A percentile compares a stretch with the other conserved stretches of the same genome.
phyloP scores from a whole-genome alignment of 495 filamentous ascomycete genomes.

The Pseudevernia furfuracea region DNA sequence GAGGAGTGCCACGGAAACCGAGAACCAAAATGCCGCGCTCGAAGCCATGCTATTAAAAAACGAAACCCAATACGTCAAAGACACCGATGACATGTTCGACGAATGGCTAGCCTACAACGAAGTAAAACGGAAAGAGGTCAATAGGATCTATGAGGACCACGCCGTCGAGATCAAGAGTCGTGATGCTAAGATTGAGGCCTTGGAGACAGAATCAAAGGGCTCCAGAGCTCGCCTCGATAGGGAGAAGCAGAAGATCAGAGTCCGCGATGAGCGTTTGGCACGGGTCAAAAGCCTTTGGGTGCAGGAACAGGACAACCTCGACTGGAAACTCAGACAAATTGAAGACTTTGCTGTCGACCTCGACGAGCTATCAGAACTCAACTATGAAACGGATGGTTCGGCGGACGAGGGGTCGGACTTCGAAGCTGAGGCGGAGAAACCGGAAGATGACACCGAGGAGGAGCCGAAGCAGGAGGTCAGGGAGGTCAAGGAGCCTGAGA shows the following conservation, averaged over 20 bases:
- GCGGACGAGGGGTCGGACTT: neutral
- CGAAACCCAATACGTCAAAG: neutral
- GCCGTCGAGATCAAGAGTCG: neutral
- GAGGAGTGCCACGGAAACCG: neutral
- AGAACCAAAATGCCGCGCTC: neutral
- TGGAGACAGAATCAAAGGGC: neutral
- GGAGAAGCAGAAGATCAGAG: neutral
- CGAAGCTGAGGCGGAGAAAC: neutral
- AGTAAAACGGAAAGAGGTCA: neutral
- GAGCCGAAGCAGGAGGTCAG: neutral
- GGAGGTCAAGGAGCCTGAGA: neutral
- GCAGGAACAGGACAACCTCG: neutral
- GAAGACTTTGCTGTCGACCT: neutral
- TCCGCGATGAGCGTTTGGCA: neutral
- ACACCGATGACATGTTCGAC: slow-evolving; percentile 4
- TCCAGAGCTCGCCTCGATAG: neutral
- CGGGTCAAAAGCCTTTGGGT: neutral
- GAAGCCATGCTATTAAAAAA: neutral
- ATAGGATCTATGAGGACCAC: neutral
- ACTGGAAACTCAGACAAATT: neutral
- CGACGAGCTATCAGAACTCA: neutral
- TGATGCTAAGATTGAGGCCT: neutral
- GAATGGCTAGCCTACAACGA: slow-evolving; percentile 1
- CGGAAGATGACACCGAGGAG: neutral
- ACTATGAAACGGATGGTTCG: neutral